These are phyloP conservation scores for Ophiocordyceps camponoti-saundersi DNA, from an alignment of 2,329 filamentous ascomycete species.

Conservation along the genomic window DNA sequence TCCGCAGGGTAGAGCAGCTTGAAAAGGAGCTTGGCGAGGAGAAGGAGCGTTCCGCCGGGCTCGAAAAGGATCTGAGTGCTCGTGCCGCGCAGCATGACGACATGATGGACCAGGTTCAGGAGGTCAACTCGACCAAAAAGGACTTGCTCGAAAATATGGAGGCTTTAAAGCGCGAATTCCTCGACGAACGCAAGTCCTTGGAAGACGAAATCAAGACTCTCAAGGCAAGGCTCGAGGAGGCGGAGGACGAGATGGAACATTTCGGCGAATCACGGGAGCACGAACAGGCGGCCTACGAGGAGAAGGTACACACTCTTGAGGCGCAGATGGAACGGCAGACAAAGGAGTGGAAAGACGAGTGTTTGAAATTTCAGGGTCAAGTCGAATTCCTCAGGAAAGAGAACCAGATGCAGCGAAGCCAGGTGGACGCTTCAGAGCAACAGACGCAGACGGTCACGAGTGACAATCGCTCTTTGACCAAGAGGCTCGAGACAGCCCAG, in stretches of 20 bases:
- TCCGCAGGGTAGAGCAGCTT: slow-evolving; percentile 40
- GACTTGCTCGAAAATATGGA: slow-evolving; percentile 93
- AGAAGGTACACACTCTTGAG: slow-evolving; percentile 50
- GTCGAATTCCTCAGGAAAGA: slow-evolving; percentile 47
- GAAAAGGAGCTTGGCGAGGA: slow-evolving; percentile 66
- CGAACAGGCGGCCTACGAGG: slow-evolving; percentile 54
- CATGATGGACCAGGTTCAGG: slow-evolving; percentile 56
- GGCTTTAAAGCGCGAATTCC: slow-evolving; percentile 74
- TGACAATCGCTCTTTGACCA: slow-evolving; percentile 31
- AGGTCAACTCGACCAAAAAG: slow-evolving; percentile 80
- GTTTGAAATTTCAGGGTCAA: slow-evolving; percentile 41
- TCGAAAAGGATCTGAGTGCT: slow-evolving; percentile 54
- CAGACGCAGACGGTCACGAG: slow-evolving; percentile 39
- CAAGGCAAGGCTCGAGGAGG: slow-evolving; percentile 66
- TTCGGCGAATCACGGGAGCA: slow-evolving; percentile 71
- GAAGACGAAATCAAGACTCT: slow-evolving; percentile 65
- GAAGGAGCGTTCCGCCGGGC: slow-evolving; percentile 44
- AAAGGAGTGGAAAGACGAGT: slow-evolving; percentile 39
- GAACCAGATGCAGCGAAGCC: slow-evolving; percentile 39
- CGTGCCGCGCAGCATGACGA: slow-evolving; percentile 40
- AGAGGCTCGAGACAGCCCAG: slow-evolving; percentile 31
- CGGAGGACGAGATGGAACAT: slow-evolving; percentile 82
- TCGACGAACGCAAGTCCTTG: slow-evolving; percentile 66
- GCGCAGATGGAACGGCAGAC: slow-evolving; percentile 50
- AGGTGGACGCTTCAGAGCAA: slow-evolving; percentile 38